Evolutionary conservation across 2,329 filamentous ascomycete species (phyloP).

Genomic region (Cryphonectria carpinicola): DNA sequence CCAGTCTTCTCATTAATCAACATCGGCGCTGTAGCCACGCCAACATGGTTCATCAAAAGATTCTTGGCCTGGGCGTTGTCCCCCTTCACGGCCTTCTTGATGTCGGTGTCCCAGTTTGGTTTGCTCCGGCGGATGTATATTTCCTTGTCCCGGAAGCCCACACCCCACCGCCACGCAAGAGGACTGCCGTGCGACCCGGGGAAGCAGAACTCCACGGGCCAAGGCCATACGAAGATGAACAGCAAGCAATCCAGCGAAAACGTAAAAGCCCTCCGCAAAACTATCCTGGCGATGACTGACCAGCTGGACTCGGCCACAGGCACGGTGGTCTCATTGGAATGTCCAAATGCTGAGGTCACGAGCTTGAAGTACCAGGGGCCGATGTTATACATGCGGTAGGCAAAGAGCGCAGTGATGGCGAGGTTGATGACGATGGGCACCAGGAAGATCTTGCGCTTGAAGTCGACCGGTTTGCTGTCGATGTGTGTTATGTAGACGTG

Average conservation of each 20-base stretch:
- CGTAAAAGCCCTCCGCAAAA: slow-evolving; percentile 62
- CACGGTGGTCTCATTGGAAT: slow-evolving; percentile 69
- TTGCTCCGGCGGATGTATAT: slow-evolving; percentile 79
- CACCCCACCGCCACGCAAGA: slow-evolving; percentile 69
- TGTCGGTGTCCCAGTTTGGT: slow-evolving; percentile 66
- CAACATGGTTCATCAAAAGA: slow-evolving; percentile 64
- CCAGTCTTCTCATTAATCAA: slow-evolving; percentile 79
- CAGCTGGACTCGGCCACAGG: slow-evolving; percentile 60
- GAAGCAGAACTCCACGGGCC: slow-evolving; percentile 73
- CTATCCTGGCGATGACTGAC: slow-evolving; percentile 57
- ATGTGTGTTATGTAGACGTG: slow-evolving; percentile 86
- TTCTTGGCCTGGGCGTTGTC: slow-evolving; percentile 52
- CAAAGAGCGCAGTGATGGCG: slow-evolving; percentile 64
- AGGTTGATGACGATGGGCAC: slow-evolving; percentile 80
- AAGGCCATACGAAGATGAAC: slow-evolving; percentile 69
- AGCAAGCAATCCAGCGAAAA: slow-evolving; percentile 78
- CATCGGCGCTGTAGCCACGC: slow-evolving; percentile 69
- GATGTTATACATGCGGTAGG: slow-evolving; percentile 70
- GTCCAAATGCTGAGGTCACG: slow-evolving; percentile 65
- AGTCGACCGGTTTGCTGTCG: slow-evolving; percentile 68
- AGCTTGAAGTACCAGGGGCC: slow-evolving; percentile 74
- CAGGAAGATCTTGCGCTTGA: slow-evolving; percentile 83
- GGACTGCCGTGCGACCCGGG: slow-evolving; percentile 64
- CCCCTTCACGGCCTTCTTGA: slow-evolving; percentile 56
- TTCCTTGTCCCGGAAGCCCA: slow-evolving; percentile 81